A percentile compares a stretch with the other conserved stretches of the same genome.
These are phyloP conservation scores for Brasenia schreberi DNA, from an alignment of 164 flowering plant genomes.

Conservation along the genomic window DNA sequence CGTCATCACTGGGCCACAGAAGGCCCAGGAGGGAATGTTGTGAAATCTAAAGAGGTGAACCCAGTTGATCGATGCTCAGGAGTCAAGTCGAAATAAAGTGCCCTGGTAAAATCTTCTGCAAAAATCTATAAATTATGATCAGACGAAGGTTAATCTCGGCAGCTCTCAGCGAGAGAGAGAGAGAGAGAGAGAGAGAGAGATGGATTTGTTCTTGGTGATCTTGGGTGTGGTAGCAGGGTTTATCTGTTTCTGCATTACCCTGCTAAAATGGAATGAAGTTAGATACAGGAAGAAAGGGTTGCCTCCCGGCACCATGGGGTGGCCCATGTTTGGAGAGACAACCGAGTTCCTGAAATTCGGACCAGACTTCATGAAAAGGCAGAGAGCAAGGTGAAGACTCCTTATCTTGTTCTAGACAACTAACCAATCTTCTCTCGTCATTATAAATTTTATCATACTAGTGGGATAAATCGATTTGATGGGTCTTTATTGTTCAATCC, in stretches of 20 bases:
- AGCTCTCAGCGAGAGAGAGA: background rate
- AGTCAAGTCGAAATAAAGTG: constrained; percentile 14
- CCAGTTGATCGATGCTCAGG: background rate
- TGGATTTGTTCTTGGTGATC: constrained; percentile 45
- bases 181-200: constrained; percentile 13
- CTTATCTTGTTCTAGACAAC: too few species aligned
- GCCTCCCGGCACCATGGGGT: constrained; percentile 98
- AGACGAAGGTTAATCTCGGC: background rate
- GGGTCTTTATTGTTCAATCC: background rate
- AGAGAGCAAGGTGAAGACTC: constrained; percentile 55
- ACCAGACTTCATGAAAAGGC: constrained; percentile 76
- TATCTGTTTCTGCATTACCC: constrained; percentile 29
- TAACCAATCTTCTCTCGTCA: too few species aligned
- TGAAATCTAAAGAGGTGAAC: background rate
- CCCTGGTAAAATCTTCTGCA: constrained; percentile 15
- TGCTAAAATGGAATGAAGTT: constrained; percentile 75
- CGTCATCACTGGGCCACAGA: constrained; percentile 26
- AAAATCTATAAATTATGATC: background rate
- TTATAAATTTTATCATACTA: too few species aligned
- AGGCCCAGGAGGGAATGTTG: background rate
- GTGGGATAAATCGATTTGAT: too few species aligned
- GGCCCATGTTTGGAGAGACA: constrained; percentile 95
- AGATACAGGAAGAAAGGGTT: constrained; percentile 67
- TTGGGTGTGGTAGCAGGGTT: constrained; percentile 25
- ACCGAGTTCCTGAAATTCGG: constrained; percentile 88